Evolutionary conservation across 148 eudicot species (phyloP), one percentile per base, ranked within the genome.

Genomic region (Vaccinium corymbosum): DNA sequence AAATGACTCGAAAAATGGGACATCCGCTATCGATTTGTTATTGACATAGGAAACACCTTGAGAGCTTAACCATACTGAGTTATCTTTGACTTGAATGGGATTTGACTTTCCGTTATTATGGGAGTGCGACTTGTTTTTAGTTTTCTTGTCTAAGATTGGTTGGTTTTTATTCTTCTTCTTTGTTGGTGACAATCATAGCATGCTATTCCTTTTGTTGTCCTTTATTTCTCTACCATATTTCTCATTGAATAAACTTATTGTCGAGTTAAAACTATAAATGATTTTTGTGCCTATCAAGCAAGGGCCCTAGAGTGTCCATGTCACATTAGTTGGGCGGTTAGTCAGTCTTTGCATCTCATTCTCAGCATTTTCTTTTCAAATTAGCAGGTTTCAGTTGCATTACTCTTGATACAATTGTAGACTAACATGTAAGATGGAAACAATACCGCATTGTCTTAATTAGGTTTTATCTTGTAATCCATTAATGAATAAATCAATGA

Each of bases 41-140:
- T 80, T 11, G 82, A 80, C 53, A 42, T 80, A 11, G 72, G 52
- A 59, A 80, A 80, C 82, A 59, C 81, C 59, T 53, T 79, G 27
- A 76, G 6, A 10, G 55, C 79, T 76, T 76, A 76, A 29, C 50
- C 79, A 46, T 20, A 19, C 22, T n/a, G 1, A 38, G 12, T 10
- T 75, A 46, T 42, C 48, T 74, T 74, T 11, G 14, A 74, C 52
- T 15, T 74, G 5, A 8, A 42, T 46, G 12, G 6, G 46, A 46
- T 46, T 46, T 38, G 22, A 13, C n/a, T 73, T 16, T 9, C 50
- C 49, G 32, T n/a, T 25, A 25, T 0, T 59, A 9, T 62, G 7
- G 17, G 19, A 71, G 2, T 14, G 46, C 32, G 46, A 16, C 6
- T 38, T 4, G 42, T 38, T 38, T 38, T 71, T 46, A 32, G 4